Base-by-base conservation (phyloP, 495 filamentous ascomycete species). In the Penicillium cosmopolitanum region DNA sequence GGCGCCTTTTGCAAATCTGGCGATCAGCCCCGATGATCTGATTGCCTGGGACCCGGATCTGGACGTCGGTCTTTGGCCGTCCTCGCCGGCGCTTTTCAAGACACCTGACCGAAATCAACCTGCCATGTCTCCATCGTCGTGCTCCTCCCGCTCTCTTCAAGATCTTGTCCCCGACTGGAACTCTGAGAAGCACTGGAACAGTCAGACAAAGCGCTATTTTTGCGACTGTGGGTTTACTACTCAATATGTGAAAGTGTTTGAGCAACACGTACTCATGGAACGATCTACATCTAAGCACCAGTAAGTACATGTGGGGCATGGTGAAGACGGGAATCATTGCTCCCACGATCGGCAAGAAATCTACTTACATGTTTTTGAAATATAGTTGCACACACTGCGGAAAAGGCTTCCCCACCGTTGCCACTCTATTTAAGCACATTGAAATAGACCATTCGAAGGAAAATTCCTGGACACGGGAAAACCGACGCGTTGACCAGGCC, bases 201-300 rank as follows among this genome's bases (percentile, higher is more conserved):
- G 54, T 4, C 63, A 62, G 25, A 62, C 31, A 19, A 61, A 63
- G 0, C 28, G 51, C 7, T 76, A 66, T 43, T 53, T 57, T 8
- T 76, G 73, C 36, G 28, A 57, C 7, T 77, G 74, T 16, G 61
- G 64, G 9, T 54, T 73, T 25, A 64, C 70, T n/a, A 28, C 44
- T 25, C 69, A 11, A 11, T n/a, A 15, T 9, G 52, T 23, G 7
- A 25, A n/a, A 4, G 36, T 12, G 1, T 54, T 44, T 55, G 42
- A 55, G 25, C 42, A 42, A n/a, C 28, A 28, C 53, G 28, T 56
- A 23, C 8, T 25, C 43, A 35, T n/a, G 31, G 12, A 18, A 18
- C 15, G 42, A 19, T 9, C 10, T 40, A 4, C 11, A n/a, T 12
- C 3, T 9, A 15, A n/a, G 15, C 36, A n/a, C 15, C 15, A 40